Evolutionary conservation across 352 stramenopile genomes (phyloP).

Genomic region (Globisporangium apiculatum): DNA sequence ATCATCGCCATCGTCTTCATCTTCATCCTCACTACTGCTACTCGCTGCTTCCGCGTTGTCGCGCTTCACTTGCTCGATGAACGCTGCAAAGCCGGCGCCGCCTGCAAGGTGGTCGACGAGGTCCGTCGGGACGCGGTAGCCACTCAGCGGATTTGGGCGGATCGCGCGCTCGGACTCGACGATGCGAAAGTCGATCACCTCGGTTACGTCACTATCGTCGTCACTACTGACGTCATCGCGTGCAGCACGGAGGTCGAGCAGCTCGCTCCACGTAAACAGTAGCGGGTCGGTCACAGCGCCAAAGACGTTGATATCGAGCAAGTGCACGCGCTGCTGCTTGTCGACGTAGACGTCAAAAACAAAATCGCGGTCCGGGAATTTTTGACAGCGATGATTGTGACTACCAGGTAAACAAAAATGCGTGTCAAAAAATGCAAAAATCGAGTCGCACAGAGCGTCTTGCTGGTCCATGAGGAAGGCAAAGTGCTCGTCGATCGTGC

Average conservation of each 20-base stretch:
- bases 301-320: constrained; percentile 96
- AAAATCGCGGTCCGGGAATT: constrained; percentile 76
- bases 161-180: constrained; percentile 63
- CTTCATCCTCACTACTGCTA: constrained; percentile 23
- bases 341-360: constrained; percentile 94
- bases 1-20: constrained; percentile 8
- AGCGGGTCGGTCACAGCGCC: constrained; percentile 87
- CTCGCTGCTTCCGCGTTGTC: constrained; percentile 36
- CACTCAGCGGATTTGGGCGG: constrained; percentile 54
- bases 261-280: constrained; percentile 91
- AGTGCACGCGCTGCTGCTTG: constrained; percentile 86
- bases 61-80: constrained; percentile 75
- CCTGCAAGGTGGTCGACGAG: constrained; percentile 73
- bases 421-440: constrained; percentile 55
- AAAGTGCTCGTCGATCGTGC: constrained; percentile 90
- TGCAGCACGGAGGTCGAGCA: constrained; percentile 28
- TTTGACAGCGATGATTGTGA: constrained; percentile 10
- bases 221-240: constrained; percentile 6
- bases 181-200: constrained; percentile 72
- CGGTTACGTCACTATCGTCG: constrained; percentile 27
- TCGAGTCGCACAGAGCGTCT: constrained; percentile 53
- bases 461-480: constrained; percentile 80
- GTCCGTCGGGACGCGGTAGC: constrained; percentile 81
- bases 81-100: constrained; percentile 68
- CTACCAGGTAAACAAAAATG: constrained; percentile 24